These are phyloP conservation scores for Adansonia rubrostipa DNA, from an alignment of 441 rosid genomes.

Conservation along the genomic window DNA sequence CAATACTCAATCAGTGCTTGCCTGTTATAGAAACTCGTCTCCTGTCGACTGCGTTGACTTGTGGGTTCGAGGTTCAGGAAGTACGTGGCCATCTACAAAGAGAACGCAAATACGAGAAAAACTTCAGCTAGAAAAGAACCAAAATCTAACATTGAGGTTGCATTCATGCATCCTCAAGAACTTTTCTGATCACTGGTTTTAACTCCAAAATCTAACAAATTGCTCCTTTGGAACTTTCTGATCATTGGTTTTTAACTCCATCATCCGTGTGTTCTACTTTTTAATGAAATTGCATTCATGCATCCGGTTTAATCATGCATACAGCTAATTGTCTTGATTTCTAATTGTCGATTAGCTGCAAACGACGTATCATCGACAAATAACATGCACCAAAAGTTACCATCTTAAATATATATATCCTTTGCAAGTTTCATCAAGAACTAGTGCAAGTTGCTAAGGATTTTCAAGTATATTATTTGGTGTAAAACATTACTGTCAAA, in stretches of 20 bases:
- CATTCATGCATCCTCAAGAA: background rate
- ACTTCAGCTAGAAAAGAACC: too few species aligned
- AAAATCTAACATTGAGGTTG: too few species aligned
- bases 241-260: background rate
- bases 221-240: background rate
- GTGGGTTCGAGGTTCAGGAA: constrained; percentile 28
- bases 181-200: background rate
- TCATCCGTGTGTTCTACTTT: background rate
- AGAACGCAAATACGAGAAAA: constrained; percentile 14
- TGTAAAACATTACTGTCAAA: background rate
- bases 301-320: background rate
- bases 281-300: background rate
- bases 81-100: constrained; percentile 33
- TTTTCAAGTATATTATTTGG: background rate
- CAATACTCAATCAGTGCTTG: constrained; percentile 14
- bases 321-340: background rate
- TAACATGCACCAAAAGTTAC: background rate
- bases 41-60: constrained; percentile 33
- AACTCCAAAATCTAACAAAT: background rate
- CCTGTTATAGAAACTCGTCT: constrained; percentile 44
- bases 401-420: background rate
- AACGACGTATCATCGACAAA: background rate
- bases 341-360: background rate
- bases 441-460: background rate
- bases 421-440: constrained; percentile 1